Percentiles rank a stretch among this genome's conserved stretches.
Conservation (phyloP, 2,329 filamentous ascomycete species). For the Zasmidium citrigriseum region DNA sequence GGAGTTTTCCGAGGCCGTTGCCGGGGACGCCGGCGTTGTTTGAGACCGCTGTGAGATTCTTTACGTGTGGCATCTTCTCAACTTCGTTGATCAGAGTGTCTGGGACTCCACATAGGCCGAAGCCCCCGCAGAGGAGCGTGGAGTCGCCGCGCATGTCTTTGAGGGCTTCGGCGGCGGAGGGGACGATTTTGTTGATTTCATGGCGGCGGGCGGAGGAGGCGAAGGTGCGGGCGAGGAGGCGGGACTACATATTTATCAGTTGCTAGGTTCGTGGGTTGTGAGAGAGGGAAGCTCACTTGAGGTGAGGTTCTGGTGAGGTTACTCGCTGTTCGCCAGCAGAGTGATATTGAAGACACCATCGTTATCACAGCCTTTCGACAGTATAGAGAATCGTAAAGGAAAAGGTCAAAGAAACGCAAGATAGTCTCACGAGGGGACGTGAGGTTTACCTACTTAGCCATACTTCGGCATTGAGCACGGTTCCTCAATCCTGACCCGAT, state of each 20-base stretch:
- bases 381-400: background rate
- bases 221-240: slow-evolving; percentile 25
- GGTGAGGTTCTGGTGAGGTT: slow-evolving; percentile 23
- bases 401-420: background rate
- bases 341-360: slow-evolving; percentile 21
- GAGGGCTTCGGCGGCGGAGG: slow-evolving; percentile 66
- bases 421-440: background rate
- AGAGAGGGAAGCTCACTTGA: slow-evolving; percentile 6
- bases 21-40: slow-evolving; percentile 77
- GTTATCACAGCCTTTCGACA: background rate
- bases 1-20: slow-evolving; percentile 68
- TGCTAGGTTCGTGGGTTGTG: background rate
- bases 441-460: background rate
- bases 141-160: slow-evolving; percentile 70
- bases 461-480: background rate
- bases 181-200: slow-evolving; percentile 29
- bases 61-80: slow-evolving; percentile 57
- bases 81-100: slow-evolving; percentile 74
- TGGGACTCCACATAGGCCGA: slow-evolving; percentile 76
- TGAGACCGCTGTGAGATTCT: slow-evolving; percentile 70
- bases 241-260: slow-evolving; percentile 12
- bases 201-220: slow-evolving; percentile 23
- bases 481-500: background rate
- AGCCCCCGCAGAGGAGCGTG: slow-evolving; percentile 73
- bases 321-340: slow-evolving; percentile 24